These are phyloP conservation scores for Lactifluus echinatus DNA, from an alignment of 768 basidiomycete genomes.

Conservation along the genomic window DNA sequence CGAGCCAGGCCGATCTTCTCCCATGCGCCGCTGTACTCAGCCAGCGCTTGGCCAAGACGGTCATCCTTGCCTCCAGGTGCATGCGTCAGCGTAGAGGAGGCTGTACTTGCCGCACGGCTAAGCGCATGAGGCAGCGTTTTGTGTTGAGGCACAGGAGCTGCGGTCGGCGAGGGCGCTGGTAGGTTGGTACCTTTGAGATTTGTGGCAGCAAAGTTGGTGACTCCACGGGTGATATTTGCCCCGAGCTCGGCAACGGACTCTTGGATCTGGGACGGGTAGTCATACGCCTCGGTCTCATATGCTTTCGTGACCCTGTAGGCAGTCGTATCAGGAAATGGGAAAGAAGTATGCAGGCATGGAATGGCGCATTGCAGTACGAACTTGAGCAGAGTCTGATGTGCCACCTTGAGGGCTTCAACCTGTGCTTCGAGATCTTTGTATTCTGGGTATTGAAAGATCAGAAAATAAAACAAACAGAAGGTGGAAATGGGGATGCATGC, in stretches of 20 bases:
- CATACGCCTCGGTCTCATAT: slow-evolving; percentile 81
- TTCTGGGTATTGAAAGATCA: slow-evolving; percentile 39
- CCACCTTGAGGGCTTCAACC: slow-evolving; percentile 82
- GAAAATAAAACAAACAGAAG: neutral
- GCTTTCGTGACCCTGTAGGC: slow-evolving; percentile 71
- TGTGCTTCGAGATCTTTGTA: slow-evolving; percentile 94
- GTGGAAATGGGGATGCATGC: slow-evolving; percentile 28
- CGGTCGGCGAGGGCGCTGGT: slow-evolving; percentile 58
- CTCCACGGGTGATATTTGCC: slow-evolving; percentile 58
- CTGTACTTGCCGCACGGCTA: slow-evolving; percentile 65
- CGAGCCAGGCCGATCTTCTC: slow-evolving; percentile 77
- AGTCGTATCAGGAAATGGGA: neutral
- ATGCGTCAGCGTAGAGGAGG: slow-evolving; percentile 39
- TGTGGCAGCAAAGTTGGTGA: slow-evolving; percentile 78
- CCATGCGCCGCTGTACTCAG: slow-evolving; percentile 73
- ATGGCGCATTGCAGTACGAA: slow-evolving; percentile 27
- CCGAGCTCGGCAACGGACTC: slow-evolving; percentile 71
- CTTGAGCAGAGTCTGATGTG: slow-evolving; percentile 75
- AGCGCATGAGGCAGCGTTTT: slow-evolving; percentile 98
- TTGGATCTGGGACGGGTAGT: slow-evolving; percentile 85
- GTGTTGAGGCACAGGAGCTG: slow-evolving; percentile 56
- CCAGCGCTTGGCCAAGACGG: slow-evolving; percentile 69
- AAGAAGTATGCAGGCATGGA: too few species aligned
- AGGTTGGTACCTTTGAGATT: slow-evolving; percentile 87
- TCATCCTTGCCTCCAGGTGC: slow-evolving; percentile 43